Evolutionary conservation across 495 filamentous ascomycete genomes (phyloP).

Genomic region (Talaromyces liani): DNA sequence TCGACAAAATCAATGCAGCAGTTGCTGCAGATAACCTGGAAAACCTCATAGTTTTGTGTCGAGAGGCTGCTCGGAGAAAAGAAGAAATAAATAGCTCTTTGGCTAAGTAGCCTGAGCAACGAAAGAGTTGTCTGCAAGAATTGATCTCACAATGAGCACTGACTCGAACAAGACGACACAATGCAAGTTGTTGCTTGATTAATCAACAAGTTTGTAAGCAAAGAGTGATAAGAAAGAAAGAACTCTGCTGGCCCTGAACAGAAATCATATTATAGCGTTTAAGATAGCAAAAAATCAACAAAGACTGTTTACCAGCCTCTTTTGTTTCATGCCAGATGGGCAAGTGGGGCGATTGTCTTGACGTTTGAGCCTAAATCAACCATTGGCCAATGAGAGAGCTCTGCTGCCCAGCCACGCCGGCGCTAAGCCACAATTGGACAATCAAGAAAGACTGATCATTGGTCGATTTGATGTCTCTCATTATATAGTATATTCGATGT

Average conservation of each 20-base stretch:
- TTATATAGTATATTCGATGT: not conserved
- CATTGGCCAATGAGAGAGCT: not conserved
- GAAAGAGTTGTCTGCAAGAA: not conserved
- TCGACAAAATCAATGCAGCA: constrained; percentile 20
- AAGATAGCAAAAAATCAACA: not conserved
- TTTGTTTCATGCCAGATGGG: not conserved
- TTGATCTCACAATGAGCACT: not conserved
- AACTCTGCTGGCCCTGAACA: not conserved
- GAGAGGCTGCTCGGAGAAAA: not conserved
- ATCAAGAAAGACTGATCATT: not conserved
- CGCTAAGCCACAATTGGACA: not conserved
- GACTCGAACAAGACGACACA: not conserved
- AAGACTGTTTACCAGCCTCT: not conserved
- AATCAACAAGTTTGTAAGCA: not conserved
- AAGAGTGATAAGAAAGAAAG: not conserved
- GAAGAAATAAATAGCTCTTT: not conserved
- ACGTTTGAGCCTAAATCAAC: not conserved
- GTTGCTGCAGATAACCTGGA: constrained; percentile 17
- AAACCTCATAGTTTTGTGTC: constrained; percentile 20
- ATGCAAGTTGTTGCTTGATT: not conserved
- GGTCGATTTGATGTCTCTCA: not conserved
- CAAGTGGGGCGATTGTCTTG: no score
- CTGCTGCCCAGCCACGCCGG: not conserved
- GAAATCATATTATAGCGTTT: not conserved
- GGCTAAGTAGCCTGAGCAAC: not conserved